Evolutionary conservation across 1,139 yeast species (phyloP), one percentile per base, ranked within the genome.

Genomic region (Eremothecium sinecaudum): DNA sequence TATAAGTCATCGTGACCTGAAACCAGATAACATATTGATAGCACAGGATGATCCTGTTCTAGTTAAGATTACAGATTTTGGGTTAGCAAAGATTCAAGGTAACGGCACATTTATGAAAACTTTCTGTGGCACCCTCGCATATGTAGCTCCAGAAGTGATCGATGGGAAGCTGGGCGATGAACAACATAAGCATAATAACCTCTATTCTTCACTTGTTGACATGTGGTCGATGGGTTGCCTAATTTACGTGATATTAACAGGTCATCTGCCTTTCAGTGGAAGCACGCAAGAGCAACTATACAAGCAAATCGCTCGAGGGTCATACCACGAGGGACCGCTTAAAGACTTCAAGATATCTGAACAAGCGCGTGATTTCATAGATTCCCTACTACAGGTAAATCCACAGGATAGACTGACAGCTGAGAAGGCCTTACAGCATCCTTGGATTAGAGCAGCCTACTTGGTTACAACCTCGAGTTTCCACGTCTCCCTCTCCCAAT

Each of bases 141-240:
- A 84, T 46, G 79, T 84, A 32, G 97, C 98, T 0, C 98, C 98
- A 0, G 98, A 90, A 58, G 86, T 90, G 5, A 74, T 90, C 31
- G 74, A 79, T 3, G 90, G 90, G 2, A 76, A 77, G 49, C 62
- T 51, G 41, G 53, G 42, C 35, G 50, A 36, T 27, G 57, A 49
- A 16, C 51, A 45, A 20, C 39, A 36, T 24, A 50, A 42, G 20
- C 46, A 49, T 18, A 37, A 46, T 29, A 61, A 59, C 54, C 67
- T 79, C 37, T 90, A 90, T 51, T 83, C 94, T 4, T 78, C 81
- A 28, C 67, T 82, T 40, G 97, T 87, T 4, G 98, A 90, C 57
- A 82, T 90, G 67, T 90, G 98, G 98, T 83, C 96, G 3, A 66
- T 84, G 40, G 95, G 97, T 0, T 90, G 98, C 57, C 63, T 90